Base-by-base conservation (phyloP, 495 filamentous ascomycete genomes). In the Neurospora sp. region DNA sequence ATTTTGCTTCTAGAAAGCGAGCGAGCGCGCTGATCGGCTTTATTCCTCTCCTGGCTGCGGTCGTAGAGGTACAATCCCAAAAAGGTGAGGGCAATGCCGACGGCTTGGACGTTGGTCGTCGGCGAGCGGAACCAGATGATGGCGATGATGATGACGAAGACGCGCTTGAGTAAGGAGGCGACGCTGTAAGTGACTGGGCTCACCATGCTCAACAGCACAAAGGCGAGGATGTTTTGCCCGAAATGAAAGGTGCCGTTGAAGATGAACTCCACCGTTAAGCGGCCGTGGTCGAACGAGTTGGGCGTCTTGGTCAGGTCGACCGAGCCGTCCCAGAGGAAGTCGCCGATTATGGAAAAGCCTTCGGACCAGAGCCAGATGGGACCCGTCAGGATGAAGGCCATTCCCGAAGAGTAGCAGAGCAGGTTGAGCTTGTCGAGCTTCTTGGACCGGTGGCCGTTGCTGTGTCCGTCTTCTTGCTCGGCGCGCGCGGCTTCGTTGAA, bases 231-330 rank as follows among this genome's bases (percentile, higher is more conserved):
- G 79, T 96, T 97, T 75, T 99, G 96, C 1, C 89, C 93, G 79
- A 99, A 99, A 79, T 99, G 96, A 79, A 96, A 97, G 7, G 93
- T 92, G 61, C 96, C 96, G 79, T 98, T 99, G 86, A 99, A 98
- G 42, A 98, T 78, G 81, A 97, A 97, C 78, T 98, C 95, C 35
- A 93, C 74, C 1, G 89, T 84, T 41, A 99, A 85, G 9, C 87
- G 85, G 37, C 93, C 92, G 77, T 97, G 94, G 76, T 96, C 93
- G 68, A 94, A 87, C 16, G 91, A 88, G 59, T 88, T 88, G 40
- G 89, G 85, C n/a, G 86, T 86, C 38, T 87, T 82, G 35, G 83
- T 82, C 1, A 93, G 83, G 69, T 89, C 84, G 27, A 93, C 81
- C 8, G 85, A 85, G 31, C 89, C 90, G 71, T 92, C 90, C 38